Evolutionary conservation across 805 yeast species (phyloP).

Genomic region (Cyberlindnera maclurae): DNA sequence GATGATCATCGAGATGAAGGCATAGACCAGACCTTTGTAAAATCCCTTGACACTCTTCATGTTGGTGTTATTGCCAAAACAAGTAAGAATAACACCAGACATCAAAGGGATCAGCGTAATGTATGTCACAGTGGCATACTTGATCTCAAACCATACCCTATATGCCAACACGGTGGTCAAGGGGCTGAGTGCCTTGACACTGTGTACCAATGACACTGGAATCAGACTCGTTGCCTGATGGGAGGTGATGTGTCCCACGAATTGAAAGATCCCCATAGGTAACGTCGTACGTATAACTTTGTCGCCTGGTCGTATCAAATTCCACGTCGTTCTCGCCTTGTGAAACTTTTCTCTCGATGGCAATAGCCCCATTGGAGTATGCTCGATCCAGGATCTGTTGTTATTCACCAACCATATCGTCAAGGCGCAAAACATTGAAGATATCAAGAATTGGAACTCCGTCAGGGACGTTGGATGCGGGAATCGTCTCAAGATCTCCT

Average conservation of each 20-base stretch:
- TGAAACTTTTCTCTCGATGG: slow-evolving; percentile 33
- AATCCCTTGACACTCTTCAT: slow-evolving; percentile 11
- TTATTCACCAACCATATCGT: slow-evolving; percentile 35
- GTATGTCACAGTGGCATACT: slow-evolving; percentile 62
- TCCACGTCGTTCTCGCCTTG: slow-evolving; percentile 23
- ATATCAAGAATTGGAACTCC: slow-evolving; percentile 76
- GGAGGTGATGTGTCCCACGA: slow-evolving; percentile 83
- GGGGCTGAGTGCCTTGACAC: slow-evolving; percentile 89
- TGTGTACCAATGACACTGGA: slow-evolving; percentile 93
- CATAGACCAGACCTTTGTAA: slow-evolving; percentile 29
- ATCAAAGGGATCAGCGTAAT: slow-evolving; percentile 73
- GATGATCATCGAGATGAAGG: slow-evolving; percentile 41
- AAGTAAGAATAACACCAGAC: slow-evolving; percentile 77
- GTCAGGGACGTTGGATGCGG: slow-evolving; percentile 85
- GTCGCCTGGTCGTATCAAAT: slow-evolving; percentile 48
- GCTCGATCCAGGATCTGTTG: slow-evolving; percentile 21
- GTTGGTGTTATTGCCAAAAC: slow-evolving; percentile 38
- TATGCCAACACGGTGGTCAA: slow-evolving; percentile 80
- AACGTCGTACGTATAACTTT: slow-evolving; percentile 57
- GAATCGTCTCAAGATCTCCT: slow-evolving; percentile 62
- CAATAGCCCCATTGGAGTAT: slow-evolving; percentile 45
- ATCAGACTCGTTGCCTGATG: slow-evolving; percentile 89
- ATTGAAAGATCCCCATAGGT: slow-evolving; percentile 94
- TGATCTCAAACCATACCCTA: slow-evolving; percentile 48
- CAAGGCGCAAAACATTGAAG: slow-evolving; percentile 50